Base-by-base conservation (phyloP, 1,284 basidiomycete species). In the Leccinum subrobustum region DNA sequence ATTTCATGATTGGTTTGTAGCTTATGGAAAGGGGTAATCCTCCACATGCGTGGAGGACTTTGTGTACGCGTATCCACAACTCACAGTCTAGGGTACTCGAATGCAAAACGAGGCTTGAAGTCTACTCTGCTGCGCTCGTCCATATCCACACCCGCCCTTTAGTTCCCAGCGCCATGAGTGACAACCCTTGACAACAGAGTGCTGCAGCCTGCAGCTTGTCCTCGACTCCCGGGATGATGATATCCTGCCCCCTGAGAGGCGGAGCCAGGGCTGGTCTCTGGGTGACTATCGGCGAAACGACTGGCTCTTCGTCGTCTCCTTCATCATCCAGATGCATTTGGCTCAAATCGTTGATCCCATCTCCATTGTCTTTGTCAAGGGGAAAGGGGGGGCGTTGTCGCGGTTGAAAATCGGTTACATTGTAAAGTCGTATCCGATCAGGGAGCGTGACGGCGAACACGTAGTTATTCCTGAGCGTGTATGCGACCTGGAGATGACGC, bases 1-100 rank as follows among this genome's bases (percentile, higher is more conserved):
- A 89, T 93, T 59, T 87, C 88, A 63, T 93, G 79, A 75, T 18
- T n/a, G 29, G 50, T 20, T 12, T 50, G 54, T 11, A 8, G 18
- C 57, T 54, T 14, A 18, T 37, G 6, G 39, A 29, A 50, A 42
- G 35, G 51, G 47, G n/a, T 20, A 18, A 27, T 29, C 3, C n/a
- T 35, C 25, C 16, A 20, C 16, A 35, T 25, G 33, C 4, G 23
- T 55, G 50, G 48, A 52, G 18, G 12, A 12, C 25, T 25, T 47
- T 20, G 2, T 64, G 31, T 55, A 18, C 27, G 33, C 29, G 51
- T 52, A 56, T 20, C 47, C 52, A 50, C 20, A 54, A 20, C 31
- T 37, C 44, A 58, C 35, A 39, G 31, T 7, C 11, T 9, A 31
- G 39, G 37, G 14, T 31, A 51, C 50, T 54, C 16, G 20, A 59